Base-by-base conservation (phyloP, 129 eudicot species). In the Escallonia rubra region DNA sequence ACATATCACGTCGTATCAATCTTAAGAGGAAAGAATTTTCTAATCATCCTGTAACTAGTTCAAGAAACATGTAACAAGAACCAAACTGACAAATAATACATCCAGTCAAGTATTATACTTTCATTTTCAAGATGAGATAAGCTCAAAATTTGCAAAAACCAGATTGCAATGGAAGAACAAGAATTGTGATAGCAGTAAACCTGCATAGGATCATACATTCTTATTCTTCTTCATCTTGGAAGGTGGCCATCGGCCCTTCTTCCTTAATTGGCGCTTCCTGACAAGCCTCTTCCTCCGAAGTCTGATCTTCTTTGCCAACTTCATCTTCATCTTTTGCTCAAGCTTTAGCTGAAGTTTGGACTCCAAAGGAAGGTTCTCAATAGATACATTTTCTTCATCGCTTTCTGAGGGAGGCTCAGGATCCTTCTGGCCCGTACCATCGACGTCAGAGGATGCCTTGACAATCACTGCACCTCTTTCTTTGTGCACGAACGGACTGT, bases 221-320 rank as follows among this genome's bases (percentile, higher is more conserved):
- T 89, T 89, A 89, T 78, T 77, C 83, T 87, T 83, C 88, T 89
- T 94, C 99, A 94, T 69, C 88, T 94, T 94, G 42, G 99, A 94
- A 77, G 99, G 99, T 41, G 97, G 99, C 99, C 97, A 94, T 69
- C 99, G 74, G 5, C 99, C 97, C 79, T 87, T 94, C 90, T 94
- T 94, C 87, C 99, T 87, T 83, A 94, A 72, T 6, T 70, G 90
- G 58, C 99, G 86, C 64, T 94, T 94, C 82, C 86, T 78, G 57
- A 94, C 95, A 34, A 94, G 97, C 64, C 91, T 76, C 77, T 94
- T 94, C 56, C 99, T 83, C 71, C 90, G 68, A 7, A 89, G 87
- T 68, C 99, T 85, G 46, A 87, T 64, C 83, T 89, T 94, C 81
- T 94, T 94, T 4, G 90, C 96, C 74, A 87, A 15, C 75, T 90